Evolutionary conservation across 305 asterid species (phyloP).

Genomic region (Fraxinus sp.): DNA sequence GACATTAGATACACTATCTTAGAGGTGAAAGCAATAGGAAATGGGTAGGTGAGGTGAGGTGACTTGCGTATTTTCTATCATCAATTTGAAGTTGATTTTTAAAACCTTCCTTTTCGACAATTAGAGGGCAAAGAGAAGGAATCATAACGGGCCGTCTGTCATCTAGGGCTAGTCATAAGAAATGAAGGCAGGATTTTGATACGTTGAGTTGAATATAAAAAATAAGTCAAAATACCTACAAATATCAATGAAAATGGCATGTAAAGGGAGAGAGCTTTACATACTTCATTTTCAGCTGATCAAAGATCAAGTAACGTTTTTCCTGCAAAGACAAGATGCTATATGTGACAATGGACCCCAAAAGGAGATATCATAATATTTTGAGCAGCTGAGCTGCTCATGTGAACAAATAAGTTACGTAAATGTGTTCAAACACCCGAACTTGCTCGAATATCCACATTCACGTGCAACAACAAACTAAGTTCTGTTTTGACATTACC

Average conservation of each 20-base stretch:
- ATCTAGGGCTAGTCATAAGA: background rate
- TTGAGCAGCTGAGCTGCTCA: background rate
- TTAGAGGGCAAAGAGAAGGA: background rate
- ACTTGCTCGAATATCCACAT: background rate
- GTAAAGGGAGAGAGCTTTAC: background rate
- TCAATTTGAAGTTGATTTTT: background rate
- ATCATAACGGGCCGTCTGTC: background rate
- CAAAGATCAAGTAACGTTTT: background rate
- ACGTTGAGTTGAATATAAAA: background rate
- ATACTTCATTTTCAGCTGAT: background rate
- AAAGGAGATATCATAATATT: background rate
- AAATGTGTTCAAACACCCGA: slow-evolving; percentile 2
- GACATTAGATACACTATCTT: background rate
- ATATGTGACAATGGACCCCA: background rate
- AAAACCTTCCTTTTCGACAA: background rate
- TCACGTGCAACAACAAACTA: background rate
- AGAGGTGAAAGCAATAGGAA: background rate
- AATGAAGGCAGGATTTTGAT: background rate
- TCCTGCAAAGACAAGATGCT: slow-evolving; percentile 7
- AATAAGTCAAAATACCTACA: background rate
- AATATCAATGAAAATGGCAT: background rate
- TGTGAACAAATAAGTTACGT: background rate
- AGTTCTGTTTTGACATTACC: background rate
- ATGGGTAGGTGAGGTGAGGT: background rate
- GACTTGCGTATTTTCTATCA: background rate